A percentile compares a stretch with the other conserved stretches of the same genome.
Evolutionary conservation across 2,329 filamentous ascomycete species (phyloP).

Genomic region (Colletotrichum sp.): DNA sequence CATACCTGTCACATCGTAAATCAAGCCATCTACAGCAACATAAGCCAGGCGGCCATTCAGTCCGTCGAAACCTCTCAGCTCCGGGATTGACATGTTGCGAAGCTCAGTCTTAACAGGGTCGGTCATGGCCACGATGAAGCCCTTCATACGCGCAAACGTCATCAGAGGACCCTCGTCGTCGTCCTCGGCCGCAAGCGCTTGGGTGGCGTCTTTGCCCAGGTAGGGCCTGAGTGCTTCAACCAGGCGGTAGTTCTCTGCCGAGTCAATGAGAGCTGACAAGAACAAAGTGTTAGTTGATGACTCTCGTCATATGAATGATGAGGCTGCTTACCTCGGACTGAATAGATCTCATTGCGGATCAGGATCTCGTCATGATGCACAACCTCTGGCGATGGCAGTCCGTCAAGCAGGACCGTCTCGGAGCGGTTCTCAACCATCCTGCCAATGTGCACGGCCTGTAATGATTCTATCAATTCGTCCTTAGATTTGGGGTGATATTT

Average conservation of each 20-base stretch:
- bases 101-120: neutral
- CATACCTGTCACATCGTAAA: slow-evolving; percentile 23
- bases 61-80: neutral
- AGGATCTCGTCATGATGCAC: neutral
- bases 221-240: neutral
- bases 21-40: neutral
- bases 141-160: neutral
- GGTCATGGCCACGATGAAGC: neutral
- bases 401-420: neutral
- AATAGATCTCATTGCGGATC: neutral
- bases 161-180: neutral
- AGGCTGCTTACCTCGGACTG: neutral
- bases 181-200: neutral
- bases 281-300: neutral
- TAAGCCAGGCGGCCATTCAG: neutral
- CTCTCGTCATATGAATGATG: neutral
- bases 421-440: neutral
- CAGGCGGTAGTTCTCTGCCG: neutral
- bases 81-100: neutral
- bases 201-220: neutral
- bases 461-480: neutral
- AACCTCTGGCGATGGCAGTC: neutral
- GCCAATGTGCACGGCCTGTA: neutral
- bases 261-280: neutral
- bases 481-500: neutral